Percentiles rank a stretch among this genome's conserved stretches.
These are phyloP conservation scores for Acer negundo DNA, from an alignment of 345 rosid genomes.

Conservation along the genomic window DNA sequence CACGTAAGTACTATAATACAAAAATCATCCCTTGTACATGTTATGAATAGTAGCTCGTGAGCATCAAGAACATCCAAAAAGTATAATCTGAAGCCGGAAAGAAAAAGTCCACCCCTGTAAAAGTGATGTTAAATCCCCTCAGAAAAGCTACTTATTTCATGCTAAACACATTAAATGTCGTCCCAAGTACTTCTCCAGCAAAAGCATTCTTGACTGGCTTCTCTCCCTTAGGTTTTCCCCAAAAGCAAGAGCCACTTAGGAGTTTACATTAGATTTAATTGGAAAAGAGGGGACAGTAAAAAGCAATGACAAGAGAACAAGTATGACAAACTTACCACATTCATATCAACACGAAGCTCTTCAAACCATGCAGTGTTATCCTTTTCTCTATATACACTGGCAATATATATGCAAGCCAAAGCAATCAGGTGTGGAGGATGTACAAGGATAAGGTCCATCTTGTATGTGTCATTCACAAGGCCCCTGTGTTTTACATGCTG, in stretches of 20 bases:
- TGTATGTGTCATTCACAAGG: constrained; percentile 91
- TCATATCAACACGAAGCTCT: constrained; percentile 97
- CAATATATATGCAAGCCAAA: constrained; percentile 89
- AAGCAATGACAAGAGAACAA: not conserved
- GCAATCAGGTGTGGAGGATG: constrained; percentile 91
- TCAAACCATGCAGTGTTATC: constrained; percentile 94
- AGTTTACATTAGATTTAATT: not conserved
- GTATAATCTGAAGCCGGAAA: too few species aligned
- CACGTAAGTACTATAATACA: not conserved
- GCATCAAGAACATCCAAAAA: too few species aligned
- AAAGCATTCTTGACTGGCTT: not conserved
- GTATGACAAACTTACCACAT: constrained; percentile 58
- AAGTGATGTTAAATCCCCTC: too few species aligned
- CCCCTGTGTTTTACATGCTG: constrained; percentile 61
- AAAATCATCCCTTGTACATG: not conserved
- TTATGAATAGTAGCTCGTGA: not conserved
- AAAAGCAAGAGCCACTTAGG: not conserved
- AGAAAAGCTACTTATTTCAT: not conserved
- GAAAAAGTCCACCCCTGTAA: too few species aligned
- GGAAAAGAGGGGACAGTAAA: not conserved
- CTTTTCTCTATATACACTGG: constrained; percentile 72
- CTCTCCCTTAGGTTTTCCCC: not conserved
- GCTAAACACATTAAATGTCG: not conserved
- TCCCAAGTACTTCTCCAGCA: too few species aligned
- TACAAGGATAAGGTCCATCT: constrained; percentile 87